Base-by-base conservation (phyloP, 805 yeast species). In the Saccharomycopsis javanensis region DNA sequence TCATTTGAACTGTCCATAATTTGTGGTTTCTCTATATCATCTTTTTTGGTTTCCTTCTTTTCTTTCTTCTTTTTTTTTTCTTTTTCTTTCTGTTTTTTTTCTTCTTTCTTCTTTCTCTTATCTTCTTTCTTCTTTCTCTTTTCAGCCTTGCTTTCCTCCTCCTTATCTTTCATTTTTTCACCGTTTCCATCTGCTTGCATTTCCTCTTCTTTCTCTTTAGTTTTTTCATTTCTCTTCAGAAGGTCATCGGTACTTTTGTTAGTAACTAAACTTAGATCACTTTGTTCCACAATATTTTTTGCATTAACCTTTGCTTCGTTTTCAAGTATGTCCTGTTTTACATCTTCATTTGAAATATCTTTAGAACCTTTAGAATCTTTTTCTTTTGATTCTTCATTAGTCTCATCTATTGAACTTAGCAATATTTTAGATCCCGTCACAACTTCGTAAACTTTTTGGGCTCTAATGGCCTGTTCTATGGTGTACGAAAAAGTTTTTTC, bases 401-500 rank as follows among this genome's bases (percentile, higher is more conserved):
- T 56, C 10, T 57, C 56, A 28, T 53, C 61, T n/a, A 61, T 30
- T 66, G 38, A 63, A 62, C 1, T 68, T 53, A 77, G 60, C 15
- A 51, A 62, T 5, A 75, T 55, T 23, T 60, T 66, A 51, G 73
- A 75, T 10, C 70, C 79, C 3, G 69, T 67, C 60, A 78, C 62
- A 0, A 65, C 63, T 45, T 65, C 61, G 27, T 75, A 60, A 34
- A 79, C 62, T 16, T 61, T 64, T 55, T 69, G 68, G 55, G 81
- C 79, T 59, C 78, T 68, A 15, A 67, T 55, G 1, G 76, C 80
- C 57, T 73, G 73, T 64, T 59, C 59, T 13, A 56, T 67, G 38
- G 71, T 74, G 3, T 71, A 69, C 2, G 60, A 63, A 6, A 57
- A 62, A 28, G 64, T 65, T 5, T 61, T 62, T 46, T 50, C 57